Base-by-base conservation (phyloP, 2,329 filamentous ascomycete species). In the Nemania sp. region DNA sequence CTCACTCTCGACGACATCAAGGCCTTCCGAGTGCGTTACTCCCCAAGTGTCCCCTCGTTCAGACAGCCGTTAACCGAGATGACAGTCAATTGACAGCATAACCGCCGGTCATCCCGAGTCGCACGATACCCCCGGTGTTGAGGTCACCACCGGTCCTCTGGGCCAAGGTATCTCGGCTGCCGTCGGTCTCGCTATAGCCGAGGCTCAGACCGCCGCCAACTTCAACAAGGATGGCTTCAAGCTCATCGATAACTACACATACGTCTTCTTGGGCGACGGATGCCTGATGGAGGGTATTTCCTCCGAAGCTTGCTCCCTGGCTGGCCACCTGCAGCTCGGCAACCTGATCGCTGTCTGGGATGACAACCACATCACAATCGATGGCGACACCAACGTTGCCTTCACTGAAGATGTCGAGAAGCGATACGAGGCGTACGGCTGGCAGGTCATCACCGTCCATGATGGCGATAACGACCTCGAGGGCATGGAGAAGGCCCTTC, bases 271-370 rank as follows among this genome's bases (percentile, higher is more conserved):
- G 76, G 95, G 95, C 77, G 95, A 99, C 84, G 95, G 95, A 69
- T 99, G 95, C 81, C 87, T 96, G 80, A 96, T 96, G 93, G 95
- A 99, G 85, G 95, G 95, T 85, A 86, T 99, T 82, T 92, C 95
- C 69, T 87, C 87, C 75, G 95, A 99, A 84, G 94, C 95, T 73
- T 91, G 85, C 71, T 97, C 92, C 63, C 85, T 92, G 70, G 95
- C 95, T 70, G 95, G 95, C 75, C 95, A 99, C 83, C 86, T 98
- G 79, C 90, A 98, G 86, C 88, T 99, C 68, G 95, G 94, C 76
- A 99, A 98, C 86, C 84, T 99, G 74, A 98, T 98, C 80, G 88
- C 87, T 79, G 86, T 99, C 80, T 99, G 94, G 80, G 95, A 99
- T 76, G 95, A 99, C 85, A 99, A 99, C 87, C 90, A 97, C 79